These are phyloP conservation scores for Lactarius evosmus DNA, from an alignment of 768 basidiomycete genomes.

Conservation along the genomic window DNA sequence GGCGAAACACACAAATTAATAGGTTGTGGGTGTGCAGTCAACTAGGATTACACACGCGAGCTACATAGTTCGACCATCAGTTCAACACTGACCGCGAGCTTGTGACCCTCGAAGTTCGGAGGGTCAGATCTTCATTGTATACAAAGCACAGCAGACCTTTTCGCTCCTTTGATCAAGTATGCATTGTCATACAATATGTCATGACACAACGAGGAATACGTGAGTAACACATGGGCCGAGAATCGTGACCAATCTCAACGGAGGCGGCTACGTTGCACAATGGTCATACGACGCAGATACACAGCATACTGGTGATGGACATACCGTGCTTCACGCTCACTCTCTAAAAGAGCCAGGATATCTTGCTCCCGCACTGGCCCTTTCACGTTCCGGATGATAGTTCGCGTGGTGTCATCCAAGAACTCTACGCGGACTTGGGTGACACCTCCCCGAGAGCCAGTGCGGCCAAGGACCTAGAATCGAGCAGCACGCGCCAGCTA, in stretches of 20 bases:
- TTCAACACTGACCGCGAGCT: background rate
- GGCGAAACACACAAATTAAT: background rate
- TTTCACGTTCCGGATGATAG: conserved; percentile 99
- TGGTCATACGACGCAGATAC: conserved; percentile 1
- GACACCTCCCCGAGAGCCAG: conserved; percentile 98
- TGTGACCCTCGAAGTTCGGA: background rate
- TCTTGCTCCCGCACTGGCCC: conserved; percentile 96
- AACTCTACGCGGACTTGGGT: conserved; percentile 99
- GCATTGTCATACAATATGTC: conserved; percentile 27
- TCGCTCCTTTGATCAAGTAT: conserved; percentile 6
- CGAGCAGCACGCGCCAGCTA: conserved; percentile 23
- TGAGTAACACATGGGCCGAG: conserved; percentile 7
- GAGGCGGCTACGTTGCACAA: conserved; percentile 33
- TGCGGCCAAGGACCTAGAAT: conserved; percentile 89
- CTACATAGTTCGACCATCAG: background rate
- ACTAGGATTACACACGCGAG: background rate
- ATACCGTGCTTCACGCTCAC: conserved; percentile 98
- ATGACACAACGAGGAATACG: conserved; percentile 22
- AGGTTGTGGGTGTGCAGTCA: background rate
- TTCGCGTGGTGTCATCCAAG: conserved; percentile 93
- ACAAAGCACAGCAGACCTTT: conserved; percentile 5
- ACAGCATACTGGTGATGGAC: conserved; percentile 36
- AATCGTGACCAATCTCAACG: conserved; percentile 29
- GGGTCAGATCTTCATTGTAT: background rate
- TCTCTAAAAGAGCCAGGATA: conserved; percentile 94